Evolutionary conservation across 495 filamentous ascomycete genomes (phyloP).

Genomic region (Letharia lupina): DNA sequence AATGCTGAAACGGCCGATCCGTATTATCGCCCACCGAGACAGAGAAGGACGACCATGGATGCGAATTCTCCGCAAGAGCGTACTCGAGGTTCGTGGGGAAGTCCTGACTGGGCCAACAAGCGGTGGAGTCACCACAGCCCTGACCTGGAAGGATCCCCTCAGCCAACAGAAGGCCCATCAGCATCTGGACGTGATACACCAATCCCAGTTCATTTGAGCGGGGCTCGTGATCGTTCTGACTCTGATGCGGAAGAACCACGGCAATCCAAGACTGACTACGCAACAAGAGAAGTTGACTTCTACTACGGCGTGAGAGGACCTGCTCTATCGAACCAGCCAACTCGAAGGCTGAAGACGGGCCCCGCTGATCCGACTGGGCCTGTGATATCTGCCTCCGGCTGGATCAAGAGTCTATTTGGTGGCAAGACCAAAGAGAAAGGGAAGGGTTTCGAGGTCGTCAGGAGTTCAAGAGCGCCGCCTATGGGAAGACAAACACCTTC

Average conservation of each 20-base stretch:
- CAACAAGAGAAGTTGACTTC: constrained; percentile 86
- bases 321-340: constrained; percentile 72
- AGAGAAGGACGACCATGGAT: constrained; percentile 52
- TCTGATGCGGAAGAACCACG: constrained; percentile 38
- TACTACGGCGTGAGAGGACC: constrained; percentile 78
- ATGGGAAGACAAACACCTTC: constrained; percentile 33
- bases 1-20: constrained; percentile 49
- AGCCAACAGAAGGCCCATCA: constrained; percentile 37
- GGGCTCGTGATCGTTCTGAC: constrained; percentile 48
- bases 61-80: constrained; percentile 31
- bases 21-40: constrained; percentile 77
- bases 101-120: constrained; percentile 45
- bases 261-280: constrained; percentile 67
- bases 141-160: constrained; percentile 28
- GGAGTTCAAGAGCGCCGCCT: constrained; percentile 63
- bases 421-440: constrained; percentile 80
- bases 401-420: constrained; percentile 70
- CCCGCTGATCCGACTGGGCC: constrained; percentile 92
- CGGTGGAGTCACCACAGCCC: constrained; percentile 31
- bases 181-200: constrained; percentile 47
- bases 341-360: constrained; percentile 80
- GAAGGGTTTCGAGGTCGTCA: constrained; percentile 93
- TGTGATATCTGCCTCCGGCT: constrained; percentile 77
- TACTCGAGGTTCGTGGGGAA: constrained; percentile 43
- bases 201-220: constrained; percentile 42